phyloP scores from a whole-genome alignment of 208 protist species.

The Trypanosoma rangeli region DNA sequence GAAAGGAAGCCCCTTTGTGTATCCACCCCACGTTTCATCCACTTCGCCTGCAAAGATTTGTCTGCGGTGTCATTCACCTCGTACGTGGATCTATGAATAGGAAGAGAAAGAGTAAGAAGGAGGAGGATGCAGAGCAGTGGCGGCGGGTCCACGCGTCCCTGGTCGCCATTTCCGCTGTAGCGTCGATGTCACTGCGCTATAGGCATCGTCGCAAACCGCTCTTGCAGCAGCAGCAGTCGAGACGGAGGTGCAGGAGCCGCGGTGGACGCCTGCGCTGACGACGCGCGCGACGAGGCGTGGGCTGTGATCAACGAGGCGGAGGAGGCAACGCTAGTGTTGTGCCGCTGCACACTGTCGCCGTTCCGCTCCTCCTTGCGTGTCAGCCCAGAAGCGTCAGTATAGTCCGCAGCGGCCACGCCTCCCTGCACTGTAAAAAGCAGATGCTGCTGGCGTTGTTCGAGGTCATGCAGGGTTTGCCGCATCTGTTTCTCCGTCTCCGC shows the following conservation, averaged over 20 bases:
- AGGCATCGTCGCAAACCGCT: slow-evolving; percentile 20
- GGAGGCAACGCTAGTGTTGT: background rate
- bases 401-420: background rate
- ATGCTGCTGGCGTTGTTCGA: slow-evolving; percentile 12
- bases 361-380: background rate
- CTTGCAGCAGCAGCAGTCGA: slow-evolving; percentile 14
- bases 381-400: background rate
- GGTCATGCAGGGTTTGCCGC: background rate
- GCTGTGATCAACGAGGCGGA: background rate
- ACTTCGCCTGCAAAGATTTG: too few relatives aligned
- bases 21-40: too few relatives aligned
- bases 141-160: background rate
- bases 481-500: slow-evolving; percentile 3
- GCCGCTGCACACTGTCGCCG: background rate
- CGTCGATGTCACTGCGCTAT: slow-evolving; percentile 9
- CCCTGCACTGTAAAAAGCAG: background rate
- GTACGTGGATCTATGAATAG: too few relatives aligned
- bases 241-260: slow-evolving; percentile 14
- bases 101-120: background rate
- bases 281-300: background rate
- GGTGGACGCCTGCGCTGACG: slow-evolving; percentile 17
- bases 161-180: background rate
- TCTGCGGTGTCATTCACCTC: too few relatives aligned
- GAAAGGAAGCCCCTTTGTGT: too few relatives aligned
- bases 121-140: background rate